These are phyloP conservation scores for Houttuynia cordata DNA, from an alignment of 164 flowering plant species.

Conservation along the genomic window DNA sequence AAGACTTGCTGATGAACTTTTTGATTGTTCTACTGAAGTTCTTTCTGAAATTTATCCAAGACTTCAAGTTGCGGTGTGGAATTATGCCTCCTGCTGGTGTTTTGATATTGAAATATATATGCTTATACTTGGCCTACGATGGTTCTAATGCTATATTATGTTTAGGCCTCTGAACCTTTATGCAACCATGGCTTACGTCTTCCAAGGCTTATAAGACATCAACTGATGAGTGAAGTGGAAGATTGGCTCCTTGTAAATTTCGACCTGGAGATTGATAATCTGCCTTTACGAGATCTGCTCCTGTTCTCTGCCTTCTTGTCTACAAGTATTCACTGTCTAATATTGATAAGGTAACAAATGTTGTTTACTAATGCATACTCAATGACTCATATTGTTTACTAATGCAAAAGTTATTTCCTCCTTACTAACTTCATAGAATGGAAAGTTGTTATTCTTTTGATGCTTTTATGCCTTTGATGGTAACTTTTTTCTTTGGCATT, in stretches of 20 bases:
- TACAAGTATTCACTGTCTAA: constrained; percentile 45
- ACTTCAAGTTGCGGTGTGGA: constrained; percentile 37
- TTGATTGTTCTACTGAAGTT: constrained; percentile 62
- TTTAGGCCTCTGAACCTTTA: constrained; percentile 27
- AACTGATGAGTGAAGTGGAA: constrained; percentile 59
- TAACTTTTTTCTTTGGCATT: not conserved
- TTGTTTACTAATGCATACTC: not conserved
- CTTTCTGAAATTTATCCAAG: constrained; percentile 38
- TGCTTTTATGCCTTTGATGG: not conserved
- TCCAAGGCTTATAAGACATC: constrained; percentile 54
- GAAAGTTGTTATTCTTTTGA: too few species aligned
- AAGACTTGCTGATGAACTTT: constrained; percentile 23
- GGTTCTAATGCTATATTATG: not conserved
- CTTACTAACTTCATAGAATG: not conserved
- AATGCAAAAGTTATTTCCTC: too few species aligned
- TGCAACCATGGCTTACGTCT: constrained; percentile 33
- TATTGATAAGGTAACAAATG: constrained; percentile 36
- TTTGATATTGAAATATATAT: constrained; percentile 1
- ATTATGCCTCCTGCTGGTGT: not conserved
- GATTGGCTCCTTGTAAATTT: constrained; percentile 28
- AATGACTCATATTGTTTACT: not conserved
- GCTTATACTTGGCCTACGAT: not conserved
- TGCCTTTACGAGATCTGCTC: constrained; percentile 46
- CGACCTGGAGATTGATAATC: constrained; percentile 27
- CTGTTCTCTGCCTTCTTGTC: constrained; percentile 46